These are phyloP conservation scores for Phlyctochytrium bullatum DNA, from an alignment of 192 early-diverging fungal genomes.

Conservation along the genomic window DNA sequence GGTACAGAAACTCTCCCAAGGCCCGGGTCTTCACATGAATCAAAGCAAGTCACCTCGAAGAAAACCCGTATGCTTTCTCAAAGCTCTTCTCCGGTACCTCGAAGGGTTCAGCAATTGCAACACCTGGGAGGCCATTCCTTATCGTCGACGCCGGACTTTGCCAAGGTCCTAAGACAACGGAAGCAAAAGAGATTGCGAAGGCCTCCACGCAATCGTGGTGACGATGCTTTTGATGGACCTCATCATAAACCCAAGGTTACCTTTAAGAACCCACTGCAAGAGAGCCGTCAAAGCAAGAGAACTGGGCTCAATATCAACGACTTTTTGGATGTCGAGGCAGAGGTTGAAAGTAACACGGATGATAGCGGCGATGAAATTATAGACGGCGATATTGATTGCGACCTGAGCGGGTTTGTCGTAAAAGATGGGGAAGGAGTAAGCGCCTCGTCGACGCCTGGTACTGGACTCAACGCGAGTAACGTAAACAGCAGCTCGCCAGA, in stretches of 20 bases:
- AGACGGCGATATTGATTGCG: slow-evolving; percentile 21
- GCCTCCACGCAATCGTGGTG: no score
- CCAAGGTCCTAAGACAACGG: slow-evolving; percentile 18
- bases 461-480: slow-evolving; percentile 2
- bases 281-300: no score
- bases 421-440: slow-evolving; percentile 13
- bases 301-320: no score
- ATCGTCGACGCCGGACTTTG: slow-evolving; percentile 14
- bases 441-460: not conserved
- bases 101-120: not conserved
- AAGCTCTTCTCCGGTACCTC: not conserved
- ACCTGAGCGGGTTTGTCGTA: slow-evolving; percentile 30
- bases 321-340: no score
- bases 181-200: slow-evolving; percentile 19
- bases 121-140: slow-evolving; percentile 1
- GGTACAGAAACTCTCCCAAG: no score
- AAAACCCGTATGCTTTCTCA: no score
- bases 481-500: slow-evolving; percentile 12
- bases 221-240: no score
- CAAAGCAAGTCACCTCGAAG: no score
- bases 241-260: no score
- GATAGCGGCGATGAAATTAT: slow-evolving; percentile 17
- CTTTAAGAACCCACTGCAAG: no score
- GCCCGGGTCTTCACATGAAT: no score
- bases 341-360: slow-evolving; percentile 10